Percentiles rank a stretch among this genome's conserved stretches.
phyloP scores from a whole-genome alignment of 2,329 filamentous ascomycete species.

The Lachnellula suecica region DNA sequence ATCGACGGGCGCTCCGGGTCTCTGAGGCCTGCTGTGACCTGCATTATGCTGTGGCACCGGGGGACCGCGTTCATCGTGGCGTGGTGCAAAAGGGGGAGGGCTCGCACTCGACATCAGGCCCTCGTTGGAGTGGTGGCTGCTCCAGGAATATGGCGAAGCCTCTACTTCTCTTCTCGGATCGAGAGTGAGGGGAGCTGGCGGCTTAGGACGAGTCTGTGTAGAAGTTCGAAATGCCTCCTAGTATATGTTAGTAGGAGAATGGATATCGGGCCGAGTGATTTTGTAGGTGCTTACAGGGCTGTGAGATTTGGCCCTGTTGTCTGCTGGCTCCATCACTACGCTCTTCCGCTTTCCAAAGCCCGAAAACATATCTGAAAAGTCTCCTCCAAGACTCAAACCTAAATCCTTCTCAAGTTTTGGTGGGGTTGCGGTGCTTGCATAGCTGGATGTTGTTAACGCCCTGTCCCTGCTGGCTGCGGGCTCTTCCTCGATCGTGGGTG shows the following conservation, averaged over 20 bases:
- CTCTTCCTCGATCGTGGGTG: constrained; percentile 23
- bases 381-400: constrained; percentile 32
- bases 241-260: constrained; percentile 8
- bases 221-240: constrained; percentile 24
- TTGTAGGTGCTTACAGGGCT: constrained; percentile 30
- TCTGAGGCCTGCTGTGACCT: constrained; percentile 14
- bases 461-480: constrained; percentile 23
- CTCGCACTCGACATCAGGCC: constrained; percentile 30
- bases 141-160: constrained; percentile 31
- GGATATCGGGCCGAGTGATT: background rate
- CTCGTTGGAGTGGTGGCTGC: constrained; percentile 31
- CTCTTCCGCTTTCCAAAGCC: constrained; percentile 31
- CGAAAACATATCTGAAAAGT: constrained; percentile 35
- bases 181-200: constrained; percentile 28
- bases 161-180: constrained; percentile 28
- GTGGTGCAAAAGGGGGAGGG: constrained; percentile 18
- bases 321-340: constrained; percentile 24
- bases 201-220: constrained; percentile 19
- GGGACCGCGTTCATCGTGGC: constrained; percentile 17
- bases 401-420: constrained; percentile 31
- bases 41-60: constrained; percentile 24
- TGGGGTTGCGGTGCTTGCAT: constrained; percentile 34
- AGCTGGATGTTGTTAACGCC: constrained; percentile 32
- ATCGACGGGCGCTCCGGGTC: constrained; percentile 15
- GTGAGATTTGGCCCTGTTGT: constrained; percentile 21